Evolutionary conservation across 2,329 filamentous ascomycete genomes (phyloP), one percentile per base, ranked within the genome.

Genomic region (Epichloe festucae): DNA sequence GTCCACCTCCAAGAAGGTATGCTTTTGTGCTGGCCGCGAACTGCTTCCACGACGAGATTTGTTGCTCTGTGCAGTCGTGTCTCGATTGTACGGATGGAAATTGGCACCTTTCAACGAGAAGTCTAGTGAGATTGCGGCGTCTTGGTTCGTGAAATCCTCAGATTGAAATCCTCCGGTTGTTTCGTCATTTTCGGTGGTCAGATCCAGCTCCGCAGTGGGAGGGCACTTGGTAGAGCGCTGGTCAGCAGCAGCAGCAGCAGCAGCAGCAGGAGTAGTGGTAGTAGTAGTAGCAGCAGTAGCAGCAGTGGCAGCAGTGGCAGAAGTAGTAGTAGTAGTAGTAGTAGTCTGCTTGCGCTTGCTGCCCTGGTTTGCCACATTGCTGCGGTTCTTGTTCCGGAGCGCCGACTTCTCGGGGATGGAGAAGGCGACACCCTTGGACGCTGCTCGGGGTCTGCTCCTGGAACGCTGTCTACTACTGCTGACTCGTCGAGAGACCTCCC

Each of bases 281-380:
- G 39, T 19, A 17, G 36, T 21, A 6, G 40, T 44, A 15, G 39
- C 21, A 15, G 39, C 21, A 17, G 31, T 38, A 15, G 39, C 40
- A 17, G 44, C 14, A 5, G 40, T 39, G 3, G 23, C 0, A 27
- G 27, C 0, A 27, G 27, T 2, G 1, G 23, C 21, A 17, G 38
- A 27, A 15, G 39, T 34, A 17, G 45, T 23, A 4, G 40, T 40
- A 31, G 27, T 19, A 17, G 38, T 12, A n/a, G 39, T 35, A 17
- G 36, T 31, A 6, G 40, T 44, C 23, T 54, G 53, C 35, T 67
- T 66, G 7, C 70, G 67, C 60, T 72, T 73, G 64, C 70, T 72
- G 12, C 70, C 67, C 48, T 66, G 65, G 56, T 72, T 73, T 8
- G 70, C 68, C 10, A 65, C 52, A 34, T 67, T 67, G 49, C 65